Conservation (phyloP, 495 filamentous ascomycete genomes). For the Neurospora africana region DNA sequence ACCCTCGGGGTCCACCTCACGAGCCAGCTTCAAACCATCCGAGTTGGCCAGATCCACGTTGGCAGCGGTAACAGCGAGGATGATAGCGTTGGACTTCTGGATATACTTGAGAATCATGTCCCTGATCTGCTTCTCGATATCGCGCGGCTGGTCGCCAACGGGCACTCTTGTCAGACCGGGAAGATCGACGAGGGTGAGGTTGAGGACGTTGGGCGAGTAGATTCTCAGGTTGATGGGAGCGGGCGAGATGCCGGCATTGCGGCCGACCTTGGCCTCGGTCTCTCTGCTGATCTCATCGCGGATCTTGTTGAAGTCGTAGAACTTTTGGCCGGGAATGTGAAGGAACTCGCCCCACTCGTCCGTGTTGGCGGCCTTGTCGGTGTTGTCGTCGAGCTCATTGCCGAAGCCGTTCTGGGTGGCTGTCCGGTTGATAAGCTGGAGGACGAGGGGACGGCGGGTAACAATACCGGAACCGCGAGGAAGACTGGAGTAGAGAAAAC, state of each 20-base stretch:
- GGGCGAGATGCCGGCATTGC: constrained; percentile 93
- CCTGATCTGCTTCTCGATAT: constrained; percentile 94
- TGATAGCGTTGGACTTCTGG: constrained; percentile 94
- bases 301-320: constrained; percentile 98
- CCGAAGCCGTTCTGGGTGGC: constrained; percentile 64
- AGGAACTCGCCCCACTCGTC: constrained; percentile 99
- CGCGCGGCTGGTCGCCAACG: constrained; percentile 94
- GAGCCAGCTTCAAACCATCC: constrained; percentile 90
- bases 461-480: constrained; percentile 98
- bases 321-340: constrained; percentile 96
- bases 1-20: constrained; percentile 96
- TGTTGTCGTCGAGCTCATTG: constrained; percentile 50
- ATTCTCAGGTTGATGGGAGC: constrained; percentile 94
- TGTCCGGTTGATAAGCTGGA: constrained; percentile 90
- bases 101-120: constrained; percentile 99
- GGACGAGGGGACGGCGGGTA: constrained; percentile 86
- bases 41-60: constrained; percentile 99
- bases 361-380: constrained; percentile 74
- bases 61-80: constrained; percentile 89
- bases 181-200: constrained; percentile 93
- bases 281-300: constrained; percentile 95
- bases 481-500: constrained; percentile 46
- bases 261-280: constrained; percentile 91
- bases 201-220: constrained; percentile 96
- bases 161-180: constrained; percentile 97